These are phyloP conservation scores for Aspergillus glaucus DNA, from an alignment of 2,329 filamentous ascomycete genomes.

Conservation along the genomic window DNA sequence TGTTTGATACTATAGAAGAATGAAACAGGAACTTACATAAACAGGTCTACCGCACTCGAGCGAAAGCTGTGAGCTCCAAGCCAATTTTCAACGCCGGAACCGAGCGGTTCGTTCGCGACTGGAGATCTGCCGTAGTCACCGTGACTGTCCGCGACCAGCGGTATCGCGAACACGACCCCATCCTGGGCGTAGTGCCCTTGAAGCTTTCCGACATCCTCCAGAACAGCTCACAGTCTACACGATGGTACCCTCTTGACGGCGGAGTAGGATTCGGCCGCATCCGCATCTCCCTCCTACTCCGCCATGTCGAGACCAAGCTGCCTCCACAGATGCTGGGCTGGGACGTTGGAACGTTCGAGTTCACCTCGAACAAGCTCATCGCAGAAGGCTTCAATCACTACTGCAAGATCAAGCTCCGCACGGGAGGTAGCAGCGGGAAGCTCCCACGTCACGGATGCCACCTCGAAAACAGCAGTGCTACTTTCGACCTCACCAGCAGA, in stretches of 20 bases:
- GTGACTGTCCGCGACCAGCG: slow-evolving; percentile 82
- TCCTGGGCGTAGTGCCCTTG: slow-evolving; percentile 84
- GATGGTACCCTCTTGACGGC: slow-evolving; percentile 95
- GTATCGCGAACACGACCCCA: slow-evolving; percentile 87
- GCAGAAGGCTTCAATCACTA: slow-evolving; percentile 57
- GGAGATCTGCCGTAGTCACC: slow-evolving; percentile 80
- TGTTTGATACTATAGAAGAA: slow-evolving; percentile 12
- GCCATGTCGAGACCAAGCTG: slow-evolving; percentile 77
- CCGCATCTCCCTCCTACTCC: slow-evolving; percentile 82
- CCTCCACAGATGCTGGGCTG: slow-evolving; percentile 84
- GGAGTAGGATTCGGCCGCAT: slow-evolving; percentile 88
- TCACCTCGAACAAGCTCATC: slow-evolving; percentile 64
- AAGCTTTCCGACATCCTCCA: slow-evolving; percentile 83
- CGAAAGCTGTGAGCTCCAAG: slow-evolving; percentile 88
- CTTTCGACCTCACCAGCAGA: slow-evolving; percentile 51
- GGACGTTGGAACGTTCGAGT: slow-evolving; percentile 93
- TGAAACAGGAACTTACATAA: slow-evolving; percentile 2
- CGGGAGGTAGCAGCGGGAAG: slow-evolving; percentile 72
- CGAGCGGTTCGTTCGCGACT: slow-evolving; percentile 87
- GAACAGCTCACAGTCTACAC: slow-evolving; percentile 75
- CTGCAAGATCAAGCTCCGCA: slow-evolving; percentile 68
- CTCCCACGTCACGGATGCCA: slow-evolving; percentile 60
- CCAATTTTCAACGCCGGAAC: slow-evolving; percentile 97
- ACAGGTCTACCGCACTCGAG: slow-evolving; percentile 79
- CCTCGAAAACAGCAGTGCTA: slow-evolving; percentile 53